phyloP scores from a whole-genome alignment of 23 red algal genomes.

The Gracilaria gracilis region DNA sequence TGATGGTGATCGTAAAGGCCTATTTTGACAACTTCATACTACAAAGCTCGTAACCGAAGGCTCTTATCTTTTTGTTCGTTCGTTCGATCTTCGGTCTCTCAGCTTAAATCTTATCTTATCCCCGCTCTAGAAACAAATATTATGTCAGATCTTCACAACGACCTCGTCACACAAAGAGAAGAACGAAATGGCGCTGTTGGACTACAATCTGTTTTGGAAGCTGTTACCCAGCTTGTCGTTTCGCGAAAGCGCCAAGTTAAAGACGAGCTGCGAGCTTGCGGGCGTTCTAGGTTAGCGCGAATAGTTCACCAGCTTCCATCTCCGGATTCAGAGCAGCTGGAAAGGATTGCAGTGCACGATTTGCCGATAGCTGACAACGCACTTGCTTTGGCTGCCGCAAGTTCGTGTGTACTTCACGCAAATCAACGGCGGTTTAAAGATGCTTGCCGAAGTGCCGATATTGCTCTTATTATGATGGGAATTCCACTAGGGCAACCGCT shows the following conservation, averaged over 20 bases:
- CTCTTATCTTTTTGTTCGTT: too few relatives aligned
- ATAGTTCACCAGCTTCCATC: conserved; percentile 13
- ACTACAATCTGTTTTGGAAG: background rate
- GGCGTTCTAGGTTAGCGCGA: conserved; percentile 41
- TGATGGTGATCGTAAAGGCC: too few relatives aligned
- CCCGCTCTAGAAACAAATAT: background rate
- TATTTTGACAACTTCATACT: too few relatives aligned
- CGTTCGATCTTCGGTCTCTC: background rate
- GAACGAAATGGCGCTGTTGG: background rate
- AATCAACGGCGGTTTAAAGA: background rate
- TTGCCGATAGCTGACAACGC: conserved; percentile 21
- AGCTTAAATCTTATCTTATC: too few relatives aligned
- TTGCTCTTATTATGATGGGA: conserved; percentile 48
- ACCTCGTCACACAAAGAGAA: background rate
- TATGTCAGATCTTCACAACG: background rate
- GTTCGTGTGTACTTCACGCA: background rate
- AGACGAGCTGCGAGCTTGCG: conserved; percentile 27
- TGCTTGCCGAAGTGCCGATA: conserved; percentile 21
- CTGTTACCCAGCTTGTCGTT: background rate
- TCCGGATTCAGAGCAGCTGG: conserved; percentile 1
- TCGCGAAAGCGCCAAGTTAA: background rate
- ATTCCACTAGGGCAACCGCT: conserved; percentile 23
- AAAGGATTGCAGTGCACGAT: conserved; percentile 21
- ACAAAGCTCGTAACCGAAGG: background rate
- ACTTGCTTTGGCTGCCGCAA: conserved; percentile 42